These are phyloP conservation scores for Bipolaris oryzae DNA, from an alignment of 2,329 filamentous ascomycete genomes.

Conservation along the genomic window DNA sequence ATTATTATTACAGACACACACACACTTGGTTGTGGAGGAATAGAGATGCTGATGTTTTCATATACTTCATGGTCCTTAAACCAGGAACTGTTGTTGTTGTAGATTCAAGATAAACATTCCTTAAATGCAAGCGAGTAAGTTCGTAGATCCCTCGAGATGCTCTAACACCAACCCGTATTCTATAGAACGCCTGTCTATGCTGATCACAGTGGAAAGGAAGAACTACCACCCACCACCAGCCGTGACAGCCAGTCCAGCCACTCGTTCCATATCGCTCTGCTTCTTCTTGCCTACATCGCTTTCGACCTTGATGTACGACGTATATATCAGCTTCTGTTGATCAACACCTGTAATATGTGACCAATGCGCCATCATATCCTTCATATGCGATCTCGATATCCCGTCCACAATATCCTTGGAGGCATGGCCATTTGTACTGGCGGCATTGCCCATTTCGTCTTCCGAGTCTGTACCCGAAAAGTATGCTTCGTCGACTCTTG, in stretches of 20 bases:
- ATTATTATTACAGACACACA: no score
- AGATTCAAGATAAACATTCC: no score
- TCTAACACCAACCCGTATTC: background rate
- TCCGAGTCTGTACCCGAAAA: constrained; percentile 70
- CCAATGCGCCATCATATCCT: constrained; percentile 78
- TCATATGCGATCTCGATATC: constrained; percentile 70
- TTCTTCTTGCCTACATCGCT: constrained; percentile 82
- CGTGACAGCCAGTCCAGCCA: constrained; percentile 86
- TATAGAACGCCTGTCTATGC: constrained; percentile 11
- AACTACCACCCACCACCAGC: constrained; percentile 88
- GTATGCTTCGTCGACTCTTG: constrained; percentile 71
- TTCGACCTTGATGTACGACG: constrained; percentile 88
- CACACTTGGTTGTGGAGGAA: no score
- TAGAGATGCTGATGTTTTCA: no score
- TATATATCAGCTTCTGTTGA: constrained; percentile 76
- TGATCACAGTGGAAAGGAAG: background rate
- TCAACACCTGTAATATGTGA: constrained; percentile 71
- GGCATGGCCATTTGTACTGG: constrained; percentile 41
- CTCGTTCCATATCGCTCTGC: constrained; percentile 74
- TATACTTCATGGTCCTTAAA: no score
- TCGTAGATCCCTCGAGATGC: background rate
- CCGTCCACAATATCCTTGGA: constrained; percentile 59
- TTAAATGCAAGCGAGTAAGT: background rate
- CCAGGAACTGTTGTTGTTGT: no score
- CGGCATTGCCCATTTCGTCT: constrained; percentile 35